phyloP scores from a whole-genome alignment of 176 grass and related monocot species.

The Coix lacrymajobi region DNA sequence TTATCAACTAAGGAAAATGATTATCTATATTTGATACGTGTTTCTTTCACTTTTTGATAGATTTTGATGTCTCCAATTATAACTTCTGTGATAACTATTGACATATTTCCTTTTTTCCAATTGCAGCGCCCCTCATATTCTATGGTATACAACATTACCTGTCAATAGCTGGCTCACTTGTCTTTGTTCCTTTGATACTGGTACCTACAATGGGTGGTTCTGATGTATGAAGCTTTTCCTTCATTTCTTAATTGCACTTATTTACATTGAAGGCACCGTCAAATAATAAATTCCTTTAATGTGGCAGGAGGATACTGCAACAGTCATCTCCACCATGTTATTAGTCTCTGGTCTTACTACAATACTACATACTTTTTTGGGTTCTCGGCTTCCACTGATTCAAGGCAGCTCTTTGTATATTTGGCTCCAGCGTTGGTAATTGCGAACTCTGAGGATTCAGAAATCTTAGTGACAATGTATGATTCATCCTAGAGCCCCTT shows the following conservation, averaged over 20 bases:
- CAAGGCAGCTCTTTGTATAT: conserved; percentile 99
- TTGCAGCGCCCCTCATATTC: conserved; percentile 71
- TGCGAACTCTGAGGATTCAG: conserved; percentile 93
- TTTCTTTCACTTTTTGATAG: background rate
- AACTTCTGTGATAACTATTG: conserved; percentile 8
- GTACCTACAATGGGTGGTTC: conserved; percentile 92
- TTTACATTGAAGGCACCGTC: conserved; percentile 20
- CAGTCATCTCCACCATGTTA: conserved; percentile 90
- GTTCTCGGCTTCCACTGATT: conserved; percentile 87
- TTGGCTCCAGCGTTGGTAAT: conserved; percentile 94
- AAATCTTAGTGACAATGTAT: conserved; percentile 95
- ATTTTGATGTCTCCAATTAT: conserved; percentile 6
- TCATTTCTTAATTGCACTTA: conserved; percentile 34
- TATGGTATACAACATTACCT: conserved; percentile 97
- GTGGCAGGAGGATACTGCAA: conserved; percentile 90
- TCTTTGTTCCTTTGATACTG: conserved; percentile 97
- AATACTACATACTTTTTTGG: conserved; percentile 87
- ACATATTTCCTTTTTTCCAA: conserved; percentile 25
- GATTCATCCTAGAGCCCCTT: conserved; percentile 21
- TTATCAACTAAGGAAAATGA: background rate
- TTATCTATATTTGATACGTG: background rate
- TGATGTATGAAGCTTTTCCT: conserved; percentile 61
- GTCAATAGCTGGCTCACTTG: conserved; percentile 93
- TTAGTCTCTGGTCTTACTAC: conserved; percentile 89
- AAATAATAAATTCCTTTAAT: conserved; percentile 36